phyloP scores from a whole-genome alignment of 345 rosid species.

The Sisymbrium altissimum region DNA sequence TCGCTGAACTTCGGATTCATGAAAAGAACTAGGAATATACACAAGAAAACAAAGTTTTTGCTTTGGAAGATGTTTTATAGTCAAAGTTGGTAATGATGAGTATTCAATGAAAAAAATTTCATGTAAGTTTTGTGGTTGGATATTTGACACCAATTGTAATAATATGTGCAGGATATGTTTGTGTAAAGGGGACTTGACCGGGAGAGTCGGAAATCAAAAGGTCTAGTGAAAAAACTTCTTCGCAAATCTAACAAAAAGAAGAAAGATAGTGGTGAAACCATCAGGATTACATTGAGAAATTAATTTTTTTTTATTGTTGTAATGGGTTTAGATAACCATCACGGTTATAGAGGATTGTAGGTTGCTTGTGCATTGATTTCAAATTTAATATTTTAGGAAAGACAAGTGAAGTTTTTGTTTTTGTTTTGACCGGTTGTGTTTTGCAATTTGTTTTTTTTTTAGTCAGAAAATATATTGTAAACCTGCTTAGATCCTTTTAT shows the following conservation, averaged over 20 bases:
- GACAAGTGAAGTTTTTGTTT: not conserved
- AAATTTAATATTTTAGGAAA: not conserved
- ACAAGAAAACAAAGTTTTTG: too few species aligned
- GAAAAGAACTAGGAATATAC: too few species aligned
- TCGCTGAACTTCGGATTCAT: too few species aligned
- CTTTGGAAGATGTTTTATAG: too few species aligned
- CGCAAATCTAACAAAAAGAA: conserved; percentile 54
- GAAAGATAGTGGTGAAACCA: not conserved
- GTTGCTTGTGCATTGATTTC: not conserved
- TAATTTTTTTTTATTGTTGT: not conserved
- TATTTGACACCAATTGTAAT: not conserved
- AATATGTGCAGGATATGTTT: conserved; percentile 69
- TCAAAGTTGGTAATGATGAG: too few species aligned
- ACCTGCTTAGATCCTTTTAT: too few species aligned
- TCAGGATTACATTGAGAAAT: not conserved
- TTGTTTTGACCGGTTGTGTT: not conserved
- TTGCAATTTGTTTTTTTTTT: too few species aligned
- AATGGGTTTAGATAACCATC: not conserved
- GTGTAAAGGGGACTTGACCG: conserved; percentile 85
- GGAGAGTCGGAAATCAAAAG: conserved; percentile 50
- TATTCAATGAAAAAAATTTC: too few species aligned
- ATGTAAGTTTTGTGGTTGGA: not conserved
- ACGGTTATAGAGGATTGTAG: not conserved
- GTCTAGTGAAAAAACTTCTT: conserved; percentile 65
- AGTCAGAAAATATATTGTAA: too few species aligned